Evolutionary conservation across 2,329 filamentous ascomycete species (phyloP).

Genomic region (Malbranchea cinnamomea): DNA sequence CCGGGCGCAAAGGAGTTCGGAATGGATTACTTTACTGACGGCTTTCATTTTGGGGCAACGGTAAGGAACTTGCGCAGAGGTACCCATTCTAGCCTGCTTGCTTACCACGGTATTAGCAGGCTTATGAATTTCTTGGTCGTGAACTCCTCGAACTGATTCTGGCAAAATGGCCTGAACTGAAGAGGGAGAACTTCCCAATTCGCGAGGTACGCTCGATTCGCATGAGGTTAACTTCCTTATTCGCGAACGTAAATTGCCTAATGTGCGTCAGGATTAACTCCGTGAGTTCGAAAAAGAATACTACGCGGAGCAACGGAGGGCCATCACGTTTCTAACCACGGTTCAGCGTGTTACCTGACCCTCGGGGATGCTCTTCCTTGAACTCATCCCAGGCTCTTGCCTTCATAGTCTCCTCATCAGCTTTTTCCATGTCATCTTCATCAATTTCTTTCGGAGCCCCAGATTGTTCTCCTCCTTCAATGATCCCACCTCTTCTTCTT

Average conservation of each 20-base stretch:
- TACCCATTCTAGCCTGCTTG: no score
- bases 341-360: conserved; percentile 35
- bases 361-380: conserved; percentile 70
- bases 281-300: no score
- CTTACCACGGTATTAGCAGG: conserved; percentile 5
- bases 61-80: conserved; percentile 8
- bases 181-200: conserved; percentile 9
- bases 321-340: conserved; percentile 21
- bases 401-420: conserved; percentile 83
- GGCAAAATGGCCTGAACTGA: conserved; percentile 11
- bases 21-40: conserved; percentile 23
- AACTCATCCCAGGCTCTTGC: conserved; percentile 93
- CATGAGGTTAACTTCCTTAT: no score
- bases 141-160: conserved; percentile 9
- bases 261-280: no score
- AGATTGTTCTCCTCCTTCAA: conserved; percentile 71
- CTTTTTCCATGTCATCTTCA: conserved; percentile 80
- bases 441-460: conserved; percentile 56
- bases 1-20: conserved; percentile 17
- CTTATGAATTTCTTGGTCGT: conserved; percentile 10
- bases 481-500: conserved; percentile 65
- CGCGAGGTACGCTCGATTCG: no score
- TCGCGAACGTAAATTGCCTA: no score
- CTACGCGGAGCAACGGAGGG: no score
- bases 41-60: conserved; percentile 20